These are phyloP conservation scores for Fragilariopsis cylindrus DNA, from an alignment of 108 stramenopile genomes.

Conservation along the genomic window DNA sequence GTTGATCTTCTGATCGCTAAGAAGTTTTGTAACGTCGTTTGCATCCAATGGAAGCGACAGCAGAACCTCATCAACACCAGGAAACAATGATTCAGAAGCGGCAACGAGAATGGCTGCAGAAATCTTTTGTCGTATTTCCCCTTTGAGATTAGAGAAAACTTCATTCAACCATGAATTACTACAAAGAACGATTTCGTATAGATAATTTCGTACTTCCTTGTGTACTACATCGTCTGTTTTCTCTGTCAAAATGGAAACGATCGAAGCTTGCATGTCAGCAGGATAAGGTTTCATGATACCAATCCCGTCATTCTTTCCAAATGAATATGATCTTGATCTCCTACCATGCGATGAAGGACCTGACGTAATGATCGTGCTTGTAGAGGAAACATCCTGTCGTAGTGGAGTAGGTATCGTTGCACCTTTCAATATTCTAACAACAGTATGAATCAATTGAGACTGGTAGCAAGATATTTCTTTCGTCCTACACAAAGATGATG, in stretches of 20 bases:
- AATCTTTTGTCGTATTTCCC: slow-evolving; percentile 27
- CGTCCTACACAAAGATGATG: background rate
- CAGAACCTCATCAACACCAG: slow-evolving; percentile 47
- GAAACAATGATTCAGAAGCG: slow-evolving; percentile 29
- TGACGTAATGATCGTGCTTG: slow-evolving; percentile 59
- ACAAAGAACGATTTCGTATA: slow-evolving; percentile 49
- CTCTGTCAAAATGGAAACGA: slow-evolving; percentile 43
- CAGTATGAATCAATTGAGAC: slow-evolving; percentile 35
- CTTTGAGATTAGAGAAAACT: slow-evolving; percentile 55
- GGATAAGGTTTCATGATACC: slow-evolving; percentile 65
- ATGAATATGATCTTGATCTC: slow-evolving; percentile 74
- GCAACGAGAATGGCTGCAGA: slow-evolving; percentile 38
- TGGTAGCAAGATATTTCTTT: slow-evolving; percentile 2
- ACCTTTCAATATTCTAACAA: slow-evolving; percentile 73
- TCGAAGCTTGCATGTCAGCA: slow-evolving; percentile 53
- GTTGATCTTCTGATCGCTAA: slow-evolving; percentile 28
- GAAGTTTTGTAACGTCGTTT: slow-evolving; percentile 49
- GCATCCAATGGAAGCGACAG: slow-evolving; percentile 61
- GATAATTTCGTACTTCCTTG: slow-evolving; percentile 26
- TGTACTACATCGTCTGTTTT: background rate
- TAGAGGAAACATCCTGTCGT: slow-evolving; percentile 19
- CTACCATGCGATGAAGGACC: slow-evolving; percentile 70
- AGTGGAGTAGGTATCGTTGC: slow-evolving; percentile 43
- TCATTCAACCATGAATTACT: slow-evolving; percentile 68
- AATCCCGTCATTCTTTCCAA: slow-evolving; percentile 57